A percentile compares a stretch with the other conserved stretches of the same genome.
phyloP scores from a whole-genome alignment of 352 stramenopile species.

The Phytophthora pluvialis region DNA sequence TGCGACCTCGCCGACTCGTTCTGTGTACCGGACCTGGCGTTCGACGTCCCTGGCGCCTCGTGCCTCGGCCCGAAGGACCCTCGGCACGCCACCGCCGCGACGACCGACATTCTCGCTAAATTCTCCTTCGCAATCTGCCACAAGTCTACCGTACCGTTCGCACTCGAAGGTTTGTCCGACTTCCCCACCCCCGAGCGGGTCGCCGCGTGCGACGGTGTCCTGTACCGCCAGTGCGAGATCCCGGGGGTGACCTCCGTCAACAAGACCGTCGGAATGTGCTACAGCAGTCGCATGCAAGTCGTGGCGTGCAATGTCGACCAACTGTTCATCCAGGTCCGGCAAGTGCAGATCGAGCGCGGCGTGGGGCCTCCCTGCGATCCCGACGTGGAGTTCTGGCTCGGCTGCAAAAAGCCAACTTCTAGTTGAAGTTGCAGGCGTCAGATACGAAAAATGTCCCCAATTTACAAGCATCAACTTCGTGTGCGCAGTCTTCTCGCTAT shows the following conservation, averaged over 20 bases:
- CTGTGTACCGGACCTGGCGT: conserved; percentile 9
- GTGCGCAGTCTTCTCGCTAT: too few relatives aligned
- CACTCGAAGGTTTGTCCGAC: conserved; percentile 15
- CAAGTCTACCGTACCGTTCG: conserved; percentile 15
- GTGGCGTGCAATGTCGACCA: conserved; percentile 29
- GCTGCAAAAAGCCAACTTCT: conserved; percentile 14
- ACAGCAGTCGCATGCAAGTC: conserved; percentile 37
- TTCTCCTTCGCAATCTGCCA: conserved; percentile 22
- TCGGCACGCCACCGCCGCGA: conserved; percentile 13
- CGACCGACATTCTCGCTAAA: conserved; percentile 6
- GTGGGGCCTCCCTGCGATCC: conserved; percentile 12
- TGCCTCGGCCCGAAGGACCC: conserved; percentile 17
- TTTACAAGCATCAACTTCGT: too few relatives aligned
- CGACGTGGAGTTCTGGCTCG: conserved; percentile 28
- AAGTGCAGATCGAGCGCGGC: conserved; percentile 20
- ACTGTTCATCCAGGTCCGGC: conserved; percentile 19
- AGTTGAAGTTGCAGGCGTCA: not conserved
- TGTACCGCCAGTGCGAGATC: conserved; percentile 31
- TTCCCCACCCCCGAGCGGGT: conserved; percentile 7
- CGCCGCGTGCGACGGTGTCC: conserved; percentile 17
- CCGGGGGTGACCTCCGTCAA: conserved; percentile 15
- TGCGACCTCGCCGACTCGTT: conserved; percentile 26
- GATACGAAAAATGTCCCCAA: too few relatives aligned
- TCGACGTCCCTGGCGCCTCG: conserved; percentile 14
- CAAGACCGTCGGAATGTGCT: conserved; percentile 27